Conservation (phyloP, 2,329 filamentous ascomycete species). For the Colletotrichum sp. region DNA sequence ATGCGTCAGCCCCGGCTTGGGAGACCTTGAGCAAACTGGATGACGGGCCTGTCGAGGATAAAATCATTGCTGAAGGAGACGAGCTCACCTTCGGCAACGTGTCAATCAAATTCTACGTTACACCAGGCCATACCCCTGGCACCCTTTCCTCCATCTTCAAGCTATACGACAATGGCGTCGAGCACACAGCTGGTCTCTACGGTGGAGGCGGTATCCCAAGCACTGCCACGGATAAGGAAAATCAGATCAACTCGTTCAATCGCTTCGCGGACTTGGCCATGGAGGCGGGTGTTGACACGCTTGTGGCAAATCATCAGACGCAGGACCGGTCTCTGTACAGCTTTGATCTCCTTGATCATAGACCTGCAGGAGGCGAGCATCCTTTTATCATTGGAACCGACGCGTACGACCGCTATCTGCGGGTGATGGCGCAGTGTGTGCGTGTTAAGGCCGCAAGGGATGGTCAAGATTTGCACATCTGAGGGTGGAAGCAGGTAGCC, state of each 20-base stretch:
- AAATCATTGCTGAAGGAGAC: not conserved
- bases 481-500: not conserved
- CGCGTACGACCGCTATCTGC: not conserved
- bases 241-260: conserved; percentile 19
- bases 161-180: conserved; percentile 22
- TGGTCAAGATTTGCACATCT: not conserved
- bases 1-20: conserved; percentile 23
- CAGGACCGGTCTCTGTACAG: not conserved
- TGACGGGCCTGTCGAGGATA: not conserved
- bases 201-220: conserved; percentile 26
- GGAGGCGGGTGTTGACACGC: not conserved
- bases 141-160: conserved; percentile 26
- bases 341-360: not conserved
- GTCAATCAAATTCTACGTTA: conserved; percentile 22
- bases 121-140: conserved; percentile 28
- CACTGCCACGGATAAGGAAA: conserved; percentile 20
- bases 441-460: not conserved
- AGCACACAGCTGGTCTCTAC: conserved; percentile 27
- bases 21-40: not conserved
- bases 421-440: not conserved
- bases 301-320: conserved; percentile 6
- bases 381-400: conserved; percentile 1
- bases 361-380: not conserved
- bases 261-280: not conserved
- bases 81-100: conserved; percentile 26